Conservation (phyloP, 1,139 yeast species). For the Suhomyces coccinellae region DNA sequence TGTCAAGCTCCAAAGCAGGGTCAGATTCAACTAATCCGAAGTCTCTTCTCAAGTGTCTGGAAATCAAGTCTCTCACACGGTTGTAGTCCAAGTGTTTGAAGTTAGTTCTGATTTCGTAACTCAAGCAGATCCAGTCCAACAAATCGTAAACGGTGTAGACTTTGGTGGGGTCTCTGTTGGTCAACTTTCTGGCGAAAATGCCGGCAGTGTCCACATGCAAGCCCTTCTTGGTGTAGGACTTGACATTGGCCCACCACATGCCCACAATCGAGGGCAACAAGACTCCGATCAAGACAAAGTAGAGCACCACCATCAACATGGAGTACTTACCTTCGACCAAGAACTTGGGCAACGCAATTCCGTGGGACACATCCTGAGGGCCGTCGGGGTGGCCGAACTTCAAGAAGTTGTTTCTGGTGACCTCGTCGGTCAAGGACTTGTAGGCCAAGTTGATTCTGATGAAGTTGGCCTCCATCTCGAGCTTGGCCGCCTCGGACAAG, state of each 20-base stretch:
- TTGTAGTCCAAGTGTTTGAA: constrained; percentile 41
- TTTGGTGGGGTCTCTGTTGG: constrained; percentile 77
- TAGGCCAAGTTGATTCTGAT: constrained; percentile 89
- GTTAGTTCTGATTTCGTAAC: constrained; percentile 58
- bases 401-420: constrained; percentile 74
- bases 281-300: constrained; percentile 72
- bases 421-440: constrained; percentile 91
- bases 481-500: constrained; percentile 55
- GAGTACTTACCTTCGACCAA: constrained; percentile 84
- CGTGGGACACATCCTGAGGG: constrained; percentile 91
- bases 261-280: constrained; percentile 79
- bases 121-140: constrained; percentile 59
- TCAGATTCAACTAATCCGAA: constrained; percentile 23
- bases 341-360: constrained; percentile 93
- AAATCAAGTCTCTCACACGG: constrained; percentile 52
- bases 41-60: constrained; percentile 58
- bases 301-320: constrained; percentile 59
- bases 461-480: constrained; percentile 68
- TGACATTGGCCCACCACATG: constrained; percentile 87
- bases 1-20: constrained; percentile 37
- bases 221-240: constrained; percentile 79
- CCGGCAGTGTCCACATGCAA: constrained; percentile 83
- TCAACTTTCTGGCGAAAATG: constrained; percentile 58
- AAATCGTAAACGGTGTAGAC: constrained; percentile 61
- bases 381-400: constrained; percentile 98